These are phyloP conservation scores for Hevea brasiliensis DNA, from an alignment of 345 rosid species.

Conservation along the genomic window DNA sequence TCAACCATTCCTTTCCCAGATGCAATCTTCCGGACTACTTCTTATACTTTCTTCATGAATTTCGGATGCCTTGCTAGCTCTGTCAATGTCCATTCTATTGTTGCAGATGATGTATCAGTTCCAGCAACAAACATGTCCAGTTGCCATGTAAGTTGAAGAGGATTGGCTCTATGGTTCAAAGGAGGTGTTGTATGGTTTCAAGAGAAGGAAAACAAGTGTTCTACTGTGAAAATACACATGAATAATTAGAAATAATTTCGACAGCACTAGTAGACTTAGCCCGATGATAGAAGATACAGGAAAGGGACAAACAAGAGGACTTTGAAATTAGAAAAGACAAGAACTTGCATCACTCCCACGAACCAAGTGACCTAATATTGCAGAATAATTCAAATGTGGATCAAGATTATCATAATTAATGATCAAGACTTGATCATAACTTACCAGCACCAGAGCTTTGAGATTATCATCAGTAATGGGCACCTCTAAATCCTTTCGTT, in stretches of 20 bases:
- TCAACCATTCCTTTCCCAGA: conserved; percentile 3
- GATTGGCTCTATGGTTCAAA: background rate
- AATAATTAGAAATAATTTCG: too few relatives aligned
- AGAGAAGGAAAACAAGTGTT: too few relatives aligned
- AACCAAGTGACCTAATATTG: too few relatives aligned
- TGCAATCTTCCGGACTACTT: conserved; percentile 30
- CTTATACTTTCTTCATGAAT: conserved; percentile 32
- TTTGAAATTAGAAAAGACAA: too few relatives aligned
- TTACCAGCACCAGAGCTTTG: conserved; percentile 38
- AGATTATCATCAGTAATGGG: conserved; percentile 42
- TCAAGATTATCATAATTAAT: too few relatives aligned
- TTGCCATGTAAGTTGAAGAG: background rate
- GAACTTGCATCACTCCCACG: too few relatives aligned
- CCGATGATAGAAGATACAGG: too few relatives aligned
- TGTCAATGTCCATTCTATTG: conserved; percentile 41
- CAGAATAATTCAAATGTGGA: too few relatives aligned
- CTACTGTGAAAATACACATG: too few relatives aligned
- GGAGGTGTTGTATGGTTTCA: too few relatives aligned
- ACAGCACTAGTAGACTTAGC: too few relatives aligned
- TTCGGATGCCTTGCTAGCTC: conserved; percentile 39
- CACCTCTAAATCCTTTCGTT: conserved; percentile 29
- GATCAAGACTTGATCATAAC: background rate
- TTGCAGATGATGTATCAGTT: conserved; percentile 37
- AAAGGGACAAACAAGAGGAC: too few relatives aligned
- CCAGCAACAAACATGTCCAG: conserved; percentile 51